Evolutionary conservation across 2,329 filamentous ascomycete genomes (phyloP).

Genomic region (Epichloe typhina): DNA sequence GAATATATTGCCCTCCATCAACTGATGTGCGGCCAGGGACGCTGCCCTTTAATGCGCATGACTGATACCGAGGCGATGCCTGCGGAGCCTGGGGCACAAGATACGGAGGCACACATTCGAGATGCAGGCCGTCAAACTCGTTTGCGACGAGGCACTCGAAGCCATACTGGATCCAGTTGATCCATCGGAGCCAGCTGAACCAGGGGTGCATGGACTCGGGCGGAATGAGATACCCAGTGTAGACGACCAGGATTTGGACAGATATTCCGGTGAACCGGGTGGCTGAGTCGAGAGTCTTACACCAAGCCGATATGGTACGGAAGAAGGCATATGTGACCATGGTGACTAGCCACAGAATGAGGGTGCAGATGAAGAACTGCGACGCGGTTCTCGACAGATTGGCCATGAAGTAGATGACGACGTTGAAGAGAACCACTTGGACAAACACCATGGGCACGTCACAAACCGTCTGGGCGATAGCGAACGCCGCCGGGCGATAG

Average conservation of each 20-base stretch:
- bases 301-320: conserved; percentile 43
- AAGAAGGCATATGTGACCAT: conserved; percentile 47
- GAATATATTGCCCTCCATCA: conserved; percentile 41
- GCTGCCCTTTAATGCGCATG: conserved; percentile 37
- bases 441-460: conserved; percentile 50
- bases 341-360: conserved; percentile 46
- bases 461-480: conserved; percentile 40
- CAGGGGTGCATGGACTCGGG: conserved; percentile 39
- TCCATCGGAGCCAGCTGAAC: conserved; percentile 60
- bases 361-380: conserved; percentile 52
- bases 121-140: conserved; percentile 42
- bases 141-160: conserved; percentile 57
- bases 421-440: conserved; percentile 54
- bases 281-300: conserved; percentile 48
- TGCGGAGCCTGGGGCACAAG: conserved; percentile 37
- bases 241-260: conserved; percentile 52
- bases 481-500: conserved; percentile 46
- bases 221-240: conserved; percentile 52
- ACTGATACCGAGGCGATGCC: conserved; percentile 26
- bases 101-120: conserved; percentile 45
- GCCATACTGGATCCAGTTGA: conserved; percentile 53
- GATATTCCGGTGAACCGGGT: conserved; percentile 43
- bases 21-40: conserved; percentile 35
- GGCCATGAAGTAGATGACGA: conserved; percentile 68
- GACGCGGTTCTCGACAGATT: conserved; percentile 52